A percentile compares a stretch with the other conserved stretches of the same genome.
These are phyloP conservation scores for Skeletonema tropicum DNA, from an alignment of 108 stramenopile genomes.

Conservation along the genomic window DNA sequence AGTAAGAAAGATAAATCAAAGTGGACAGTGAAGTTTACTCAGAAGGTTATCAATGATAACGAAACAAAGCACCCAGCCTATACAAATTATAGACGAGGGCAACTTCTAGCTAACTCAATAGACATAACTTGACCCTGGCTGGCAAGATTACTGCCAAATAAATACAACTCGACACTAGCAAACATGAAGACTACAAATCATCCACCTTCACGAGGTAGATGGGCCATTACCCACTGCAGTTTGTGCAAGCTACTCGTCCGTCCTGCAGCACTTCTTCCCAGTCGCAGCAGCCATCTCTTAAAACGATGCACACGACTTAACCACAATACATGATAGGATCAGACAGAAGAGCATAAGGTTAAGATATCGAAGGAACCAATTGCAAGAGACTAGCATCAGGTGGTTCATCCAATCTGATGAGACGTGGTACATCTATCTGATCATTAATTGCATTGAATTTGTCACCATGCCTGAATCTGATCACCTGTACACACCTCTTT, in stretches of 20 bases:
- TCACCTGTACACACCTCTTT: no score
- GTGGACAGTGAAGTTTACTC: slow-evolving; percentile 10
- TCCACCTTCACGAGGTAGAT: no score
- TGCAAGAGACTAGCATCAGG: not conserved
- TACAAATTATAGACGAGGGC: not conserved
- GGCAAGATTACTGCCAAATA: no score
- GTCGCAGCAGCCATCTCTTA: not conserved
- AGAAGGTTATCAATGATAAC: not conserved
- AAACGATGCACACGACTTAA: no score
- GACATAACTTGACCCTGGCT: no score
- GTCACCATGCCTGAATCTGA: no score
- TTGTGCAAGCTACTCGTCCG: slow-evolving; percentile 9
- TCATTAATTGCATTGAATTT: no score
- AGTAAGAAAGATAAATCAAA: not conserved
- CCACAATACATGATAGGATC: slow-evolving; percentile 18
- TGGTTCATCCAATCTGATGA: not conserved
- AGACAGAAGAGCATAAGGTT: slow-evolving; percentile 4
- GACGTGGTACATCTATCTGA: not conserved
- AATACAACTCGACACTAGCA: no score
- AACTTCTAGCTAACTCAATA: not conserved
- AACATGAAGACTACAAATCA: no score
- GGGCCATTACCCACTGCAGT: not conserved
- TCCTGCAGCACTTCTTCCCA: slow-evolving; percentile 10
- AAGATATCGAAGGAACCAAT: slow-evolving; percentile 11
- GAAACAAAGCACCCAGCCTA: slow-evolving; percentile 1